These are phyloP conservation scores for Mariannaea elegans DNA, from an alignment of 2,329 filamentous ascomycete genomes.

Conservation along the genomic window DNA sequence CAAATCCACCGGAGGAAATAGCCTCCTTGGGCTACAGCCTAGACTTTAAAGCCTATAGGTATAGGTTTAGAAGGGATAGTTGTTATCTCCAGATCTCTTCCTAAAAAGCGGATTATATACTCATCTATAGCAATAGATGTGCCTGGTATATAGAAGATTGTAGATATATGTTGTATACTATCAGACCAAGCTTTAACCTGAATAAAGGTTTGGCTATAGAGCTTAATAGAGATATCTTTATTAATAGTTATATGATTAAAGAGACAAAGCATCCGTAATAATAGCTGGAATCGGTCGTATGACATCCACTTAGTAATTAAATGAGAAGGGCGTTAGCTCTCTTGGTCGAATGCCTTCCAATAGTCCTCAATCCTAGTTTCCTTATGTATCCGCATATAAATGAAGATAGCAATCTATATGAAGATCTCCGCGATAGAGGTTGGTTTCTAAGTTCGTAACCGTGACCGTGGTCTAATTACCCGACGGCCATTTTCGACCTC, in stretches of 20 bases:
- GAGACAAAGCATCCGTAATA: conserved; percentile 8
- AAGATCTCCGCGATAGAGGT: conserved; percentile 18
- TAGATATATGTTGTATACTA: conserved; percentile 6
- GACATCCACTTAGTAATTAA: conserved; percentile 22
- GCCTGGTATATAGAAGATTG: background rate
- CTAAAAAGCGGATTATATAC: background rate
- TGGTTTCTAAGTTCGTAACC: no score
- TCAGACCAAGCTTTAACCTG: conserved; percentile 11
- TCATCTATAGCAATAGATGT: conserved; percentile 8
- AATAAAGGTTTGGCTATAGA: background rate
- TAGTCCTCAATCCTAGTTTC: conserved; percentile 18
- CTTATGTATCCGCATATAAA: conserved; percentile 22
- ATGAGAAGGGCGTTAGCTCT: background rate
- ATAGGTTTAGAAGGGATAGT: conserved; percentile 9
- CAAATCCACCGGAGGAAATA: conserved; percentile 23
- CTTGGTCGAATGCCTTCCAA: conserved; percentile 5
- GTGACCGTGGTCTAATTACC: no score
- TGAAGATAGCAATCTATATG: conserved; percentile 21
- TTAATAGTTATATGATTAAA: background rate
- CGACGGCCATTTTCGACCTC: no score
- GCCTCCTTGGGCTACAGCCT: conserved; percentile 20
- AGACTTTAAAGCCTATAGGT: conserved; percentile 23
- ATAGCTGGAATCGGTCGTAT: conserved; percentile 17
- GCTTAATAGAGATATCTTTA: background rate
- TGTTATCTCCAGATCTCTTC: background rate